Base-by-base conservation (phyloP, 176 grass and related monocot genomes). In the Phoenix dactylifera region DNA sequence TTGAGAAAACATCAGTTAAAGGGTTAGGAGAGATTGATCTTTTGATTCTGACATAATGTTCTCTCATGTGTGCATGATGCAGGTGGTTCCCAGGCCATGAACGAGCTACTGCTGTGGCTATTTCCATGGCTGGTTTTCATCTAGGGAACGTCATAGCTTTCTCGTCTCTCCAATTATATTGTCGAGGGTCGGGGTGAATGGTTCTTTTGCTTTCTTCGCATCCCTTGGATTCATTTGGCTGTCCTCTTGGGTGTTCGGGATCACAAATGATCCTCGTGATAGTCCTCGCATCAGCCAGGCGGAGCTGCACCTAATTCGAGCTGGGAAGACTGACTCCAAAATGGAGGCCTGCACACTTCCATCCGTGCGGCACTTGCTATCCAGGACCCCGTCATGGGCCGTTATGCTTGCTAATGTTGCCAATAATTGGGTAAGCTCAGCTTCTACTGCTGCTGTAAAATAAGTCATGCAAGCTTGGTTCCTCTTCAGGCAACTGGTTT, bases 91-190 rank as follows among this genome's bases (percentile, higher is more conserved):
- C 92, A 51, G 68, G 24, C 51, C 81, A 90, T 18, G 92, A 96
- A 77, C 92, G 92, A 51, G 75, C 92, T 50, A 96, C 80, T 15
- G 92, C 92, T 30, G 83, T 96, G 6, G 86, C 83, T 56, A 57
- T 96, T 72, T 90, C 87, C 56, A 90, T 96, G 92, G 92, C 83
- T 57, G 92, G 92, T 49, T 96, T 96, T 65, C 92, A 96, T 82
- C 78, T 96, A 62, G 92, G 92, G 77, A 96, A 96, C n/a, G 92
- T 96, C 44, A 62, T 96, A 69, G 92, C 64, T 96, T 96, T 76
- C 66, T 96, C 12, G 55, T 72, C 25, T 75, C 92, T 17, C 92
- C 92, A 2, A 78, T 96, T 55, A 77, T 96, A 65, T 80, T 96
- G 75, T 85, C 92, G 28, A 73, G 78, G 62, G 72, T 96, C 48